Base-by-base conservation (phyloP, 2,329 filamentous ascomycete genomes). In the Colletotrichum cereale region DNA sequence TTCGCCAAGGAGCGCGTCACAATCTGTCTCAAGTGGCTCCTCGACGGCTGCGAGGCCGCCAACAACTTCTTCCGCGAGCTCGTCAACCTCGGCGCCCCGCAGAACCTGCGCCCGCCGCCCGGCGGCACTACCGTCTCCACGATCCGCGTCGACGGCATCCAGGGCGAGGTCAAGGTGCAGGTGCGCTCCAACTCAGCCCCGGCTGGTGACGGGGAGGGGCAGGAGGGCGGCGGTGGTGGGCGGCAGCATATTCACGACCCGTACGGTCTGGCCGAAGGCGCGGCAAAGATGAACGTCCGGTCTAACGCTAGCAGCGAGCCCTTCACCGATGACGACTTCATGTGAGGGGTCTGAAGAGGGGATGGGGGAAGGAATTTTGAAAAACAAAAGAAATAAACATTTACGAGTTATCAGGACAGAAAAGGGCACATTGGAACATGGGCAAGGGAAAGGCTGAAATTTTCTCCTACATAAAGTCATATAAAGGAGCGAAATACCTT, bases 1-100 rank as follows among this genome's bases (percentile, higher is more conserved):
- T 98, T 96, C 79, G 95, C 97, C 74, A 94, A 96, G 77, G 96
- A 98, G 80, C 93, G 95, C 74, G 93, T 94, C 3, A 94, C 95
- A 61, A 91, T 97, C 79, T 95, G 93, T 75, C 86, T 97, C n/a
- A 95, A 96, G 79, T 97, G 91, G 88, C 85, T 93, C 7, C 88
- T 93, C 82, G 92, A 93, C 75, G 92, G 92, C 16, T 94, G 91
- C 72, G 88, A 91, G 40, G 91, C 91, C 67, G 93, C 93, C 21
- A 92, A 92, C 73, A 86, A 89, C 40, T 92, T 93, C 75, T 89
- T 95, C 63, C 87, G 90, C 66, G 89, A 91, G 62, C 86, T 94
- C 8, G 86, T 89, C 48, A 83, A 81, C 74, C 77, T 84, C 72
- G 80, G 81, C 3, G 83, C 84, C 18, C 76, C 77, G 56, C 83